Evolutionary conservation across 768 basidiomycete species (phyloP).

Genomic region (Boletus eberwhitei): DNA sequence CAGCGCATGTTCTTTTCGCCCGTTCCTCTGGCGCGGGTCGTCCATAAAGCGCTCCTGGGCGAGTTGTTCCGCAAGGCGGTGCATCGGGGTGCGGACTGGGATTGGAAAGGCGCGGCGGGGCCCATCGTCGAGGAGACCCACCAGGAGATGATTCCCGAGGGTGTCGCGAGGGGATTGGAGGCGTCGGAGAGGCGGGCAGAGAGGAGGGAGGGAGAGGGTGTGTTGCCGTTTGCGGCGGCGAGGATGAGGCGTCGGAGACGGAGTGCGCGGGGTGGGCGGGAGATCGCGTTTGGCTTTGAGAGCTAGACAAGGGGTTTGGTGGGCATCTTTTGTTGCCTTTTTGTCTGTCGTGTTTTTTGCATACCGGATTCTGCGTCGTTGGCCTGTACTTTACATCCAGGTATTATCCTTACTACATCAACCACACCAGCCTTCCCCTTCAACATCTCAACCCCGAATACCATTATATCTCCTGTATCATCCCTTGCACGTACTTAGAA

Average conservation of each 20-base stretch:
- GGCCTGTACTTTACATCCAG: background rate
- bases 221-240: slow-evolving; percentile 23
- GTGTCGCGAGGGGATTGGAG: background rate
- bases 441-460: no score
- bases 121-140: slow-evolving; percentile 18
- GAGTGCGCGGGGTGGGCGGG: slow-evolving; percentile 19
- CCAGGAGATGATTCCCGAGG: slow-evolving; percentile 20
- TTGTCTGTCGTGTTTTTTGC: background rate
- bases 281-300: slow-evolving; percentile 13
- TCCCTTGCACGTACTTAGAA: no score
- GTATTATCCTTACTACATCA: background rate
- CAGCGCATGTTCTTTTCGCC: slow-evolving; percentile 14
- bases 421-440: no score
- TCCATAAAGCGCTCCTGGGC: slow-evolving; percentile 19
- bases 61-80: slow-evolving; percentile 22
- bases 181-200: background rate
- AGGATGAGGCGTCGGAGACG: slow-evolving; percentile 23
- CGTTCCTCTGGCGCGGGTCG: slow-evolving; percentile 21
- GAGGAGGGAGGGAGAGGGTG: background rate
- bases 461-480: no score
- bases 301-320: background rate
- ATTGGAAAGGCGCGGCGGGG: slow-evolving; percentile 18
- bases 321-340: background rate
- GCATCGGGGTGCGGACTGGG: slow-evolving; percentile 17
- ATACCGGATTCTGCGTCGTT: no score